These are phyloP conservation scores for Citropsis articulata DNA, from an alignment of 345 rosid genomes.

Conservation along the genomic window DNA sequence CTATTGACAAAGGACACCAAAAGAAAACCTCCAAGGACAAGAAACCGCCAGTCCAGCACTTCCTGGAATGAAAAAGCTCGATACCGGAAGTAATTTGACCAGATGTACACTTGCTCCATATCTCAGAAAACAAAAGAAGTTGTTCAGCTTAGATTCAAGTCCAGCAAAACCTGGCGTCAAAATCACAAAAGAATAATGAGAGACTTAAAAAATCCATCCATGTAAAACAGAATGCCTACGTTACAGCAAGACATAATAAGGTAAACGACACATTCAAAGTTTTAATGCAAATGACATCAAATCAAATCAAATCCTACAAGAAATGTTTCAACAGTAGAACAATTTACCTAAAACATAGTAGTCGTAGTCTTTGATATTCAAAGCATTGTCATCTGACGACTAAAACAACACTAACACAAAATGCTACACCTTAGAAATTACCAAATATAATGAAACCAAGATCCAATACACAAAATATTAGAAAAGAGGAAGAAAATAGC, in stretches of 20 bases:
- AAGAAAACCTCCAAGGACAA: slow-evolving; percentile 61
- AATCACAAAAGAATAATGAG: slow-evolving; percentile 7
- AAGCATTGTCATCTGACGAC: neutral
- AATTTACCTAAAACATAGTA: too few relatives aligned
- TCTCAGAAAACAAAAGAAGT: slow-evolving; percentile 40
- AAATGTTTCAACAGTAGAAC: neutral
- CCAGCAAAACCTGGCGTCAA: slow-evolving; percentile 45
- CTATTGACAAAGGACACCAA: slow-evolving; percentile 83
- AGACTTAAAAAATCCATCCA: neutral
- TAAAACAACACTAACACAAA: neutral
- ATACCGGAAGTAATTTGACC: slow-evolving; percentile 60
- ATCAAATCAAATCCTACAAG: neutral
- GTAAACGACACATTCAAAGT: neutral
- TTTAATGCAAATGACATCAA: neutral
- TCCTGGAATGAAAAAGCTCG: slow-evolving; percentile 69
- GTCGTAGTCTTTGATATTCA: too few relatives aligned
- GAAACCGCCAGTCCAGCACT: slow-evolving; percentile 90
- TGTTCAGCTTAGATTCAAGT: slow-evolving; percentile 43
- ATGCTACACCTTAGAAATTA: neutral
- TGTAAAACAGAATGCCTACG: neutral
- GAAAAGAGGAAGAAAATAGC: neutral
- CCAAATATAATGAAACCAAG: neutral
- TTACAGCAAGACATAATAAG: neutral
- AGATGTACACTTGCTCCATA: slow-evolving; percentile 64
- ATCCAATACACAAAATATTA: neutral